Base-by-base conservation (phyloP, 129 eudicot genomes). In the Flaveria ramosissima region DNA sequence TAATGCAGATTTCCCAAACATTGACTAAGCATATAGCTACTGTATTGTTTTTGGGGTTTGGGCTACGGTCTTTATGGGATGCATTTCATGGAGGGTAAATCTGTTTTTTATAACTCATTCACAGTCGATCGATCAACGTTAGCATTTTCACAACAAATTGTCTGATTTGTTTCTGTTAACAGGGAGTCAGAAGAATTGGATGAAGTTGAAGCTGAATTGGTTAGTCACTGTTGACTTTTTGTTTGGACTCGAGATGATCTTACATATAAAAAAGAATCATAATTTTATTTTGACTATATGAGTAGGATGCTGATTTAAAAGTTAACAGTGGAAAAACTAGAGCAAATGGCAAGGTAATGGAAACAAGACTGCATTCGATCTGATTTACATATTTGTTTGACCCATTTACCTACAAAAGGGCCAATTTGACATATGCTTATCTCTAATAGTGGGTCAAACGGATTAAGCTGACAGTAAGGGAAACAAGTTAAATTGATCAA, bases 11-110 rank as follows among this genome's bases (percentile, higher is more conserved):
- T 51, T 83, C 98, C 0, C 88, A 93, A 48, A 84, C 88, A 74
- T 85, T 84, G 83, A 87, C 96, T 72, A 96, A 91, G 82, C 98
- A 94, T 72, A 84, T 91, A 52, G 88, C 98, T 68, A 91, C 98
- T 16, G 26, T 94, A 24, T 83, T 94, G 81, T 94, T 94, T 83
- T 86, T 94, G 72, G 98, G 89, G 24, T 94, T 93, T 68, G 98
- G 98, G 30, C 51, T 93, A 24, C 89, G 98, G 98, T 93, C 98
- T 72, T 79, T 93, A 48, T 93, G 98, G 98, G 98, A 93, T 82
- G 98, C 93, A 51, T 89, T 89, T 82, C 81, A 85, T 23, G 96
- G 81, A 66, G 96, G 96, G 96, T 91, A 88, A 73, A 53, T 21
- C 12, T 69, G 45, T 68, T 7, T 10, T 43, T 61, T 47, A 24